These are phyloP conservation scores for Lactarius psammicola DNA, from an alignment of 768 basidiomycete species.

Conservation along the genomic window DNA sequence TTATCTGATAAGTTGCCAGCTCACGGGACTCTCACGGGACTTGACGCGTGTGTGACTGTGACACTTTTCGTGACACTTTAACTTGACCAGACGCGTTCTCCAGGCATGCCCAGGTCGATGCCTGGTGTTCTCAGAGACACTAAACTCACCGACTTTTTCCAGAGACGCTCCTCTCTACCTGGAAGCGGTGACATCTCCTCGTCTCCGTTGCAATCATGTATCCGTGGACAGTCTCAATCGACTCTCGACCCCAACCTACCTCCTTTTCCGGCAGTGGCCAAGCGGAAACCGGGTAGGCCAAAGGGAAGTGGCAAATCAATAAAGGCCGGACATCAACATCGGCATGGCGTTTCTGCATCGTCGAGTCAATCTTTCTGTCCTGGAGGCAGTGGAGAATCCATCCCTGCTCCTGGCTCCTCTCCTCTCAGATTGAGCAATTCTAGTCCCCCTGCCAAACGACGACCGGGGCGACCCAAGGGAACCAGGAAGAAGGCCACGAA, in stretches of 20 bases:
- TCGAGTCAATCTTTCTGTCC: neutral
- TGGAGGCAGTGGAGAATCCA: neutral
- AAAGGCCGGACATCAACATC: slow-evolving; percentile 23
- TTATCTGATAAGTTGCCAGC: slow-evolving; percentile 14
- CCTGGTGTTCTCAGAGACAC: slow-evolving; percentile 12
- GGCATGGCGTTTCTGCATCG: neutral
- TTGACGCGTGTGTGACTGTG: slow-evolving; percentile 8
- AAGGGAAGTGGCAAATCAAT: slow-evolving; percentile 31
- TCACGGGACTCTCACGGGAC: neutral
- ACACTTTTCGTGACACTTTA: neutral
- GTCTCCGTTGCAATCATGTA: neutral
- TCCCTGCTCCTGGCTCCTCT: neutral
- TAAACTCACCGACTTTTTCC: slow-evolving; percentile 25
- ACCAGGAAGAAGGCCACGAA: neutral
- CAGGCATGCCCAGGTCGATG: neutral
- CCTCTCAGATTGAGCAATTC: neutral
- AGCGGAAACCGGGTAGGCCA: slow-evolving; percentile 28
- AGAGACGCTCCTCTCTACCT: slow-evolving; percentile 5
- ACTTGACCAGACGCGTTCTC: slow-evolving; percentile 15
- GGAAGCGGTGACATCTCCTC: neutral
- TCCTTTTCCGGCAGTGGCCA: neutral
- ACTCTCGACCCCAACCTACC: neutral
- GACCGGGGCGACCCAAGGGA: neutral
- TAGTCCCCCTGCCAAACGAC: slow-evolving; percentile 1
- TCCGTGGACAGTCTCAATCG: neutral